Conservation (phyloP, 2,329 filamentous ascomycete species). For the Onygenales sp. region DNA sequence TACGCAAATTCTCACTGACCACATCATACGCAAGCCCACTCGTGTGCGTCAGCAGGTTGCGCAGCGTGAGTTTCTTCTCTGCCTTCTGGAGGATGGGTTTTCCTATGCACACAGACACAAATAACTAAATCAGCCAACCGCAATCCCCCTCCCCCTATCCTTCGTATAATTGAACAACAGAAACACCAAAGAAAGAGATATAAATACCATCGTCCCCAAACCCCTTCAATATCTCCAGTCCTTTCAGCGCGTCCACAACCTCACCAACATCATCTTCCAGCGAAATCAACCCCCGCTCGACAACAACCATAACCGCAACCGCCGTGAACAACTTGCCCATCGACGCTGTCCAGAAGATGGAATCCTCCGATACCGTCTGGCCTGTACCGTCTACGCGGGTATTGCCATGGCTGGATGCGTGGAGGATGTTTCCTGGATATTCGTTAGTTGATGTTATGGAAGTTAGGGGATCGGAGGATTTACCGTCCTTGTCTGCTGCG, state of each 20-base stretch:
- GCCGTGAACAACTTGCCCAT: slow-evolving; percentile 4
- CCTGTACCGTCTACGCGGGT: background rate
- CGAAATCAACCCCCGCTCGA: background rate
- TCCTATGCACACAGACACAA: background rate
- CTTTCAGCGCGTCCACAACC: background rate
- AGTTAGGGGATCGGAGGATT: background rate
- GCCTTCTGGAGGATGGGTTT: background rate
- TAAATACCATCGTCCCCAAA: background rate
- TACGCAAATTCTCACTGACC: background rate
- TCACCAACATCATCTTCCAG: background rate
- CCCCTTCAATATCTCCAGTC: background rate
- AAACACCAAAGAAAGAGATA: background rate
- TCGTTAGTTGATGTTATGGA: background rate
- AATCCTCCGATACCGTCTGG: slow-evolving; percentile 8
- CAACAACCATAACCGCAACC: background rate
- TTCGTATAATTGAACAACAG: background rate
- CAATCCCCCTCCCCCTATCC: background rate
- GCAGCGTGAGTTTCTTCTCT: background rate
- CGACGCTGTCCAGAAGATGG: slow-evolving; percentile 16
- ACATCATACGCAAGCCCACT: slow-evolving; percentile 1
- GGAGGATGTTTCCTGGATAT: background rate
- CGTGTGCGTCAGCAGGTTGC: background rate
- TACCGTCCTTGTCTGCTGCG: background rate
- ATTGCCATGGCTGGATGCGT: slow-evolving; percentile 1
- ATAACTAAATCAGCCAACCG: background rate